phyloP scores from a whole-genome alignment of 2,329 filamentous ascomycete species.

The Scytalidium sp. region DNA sequence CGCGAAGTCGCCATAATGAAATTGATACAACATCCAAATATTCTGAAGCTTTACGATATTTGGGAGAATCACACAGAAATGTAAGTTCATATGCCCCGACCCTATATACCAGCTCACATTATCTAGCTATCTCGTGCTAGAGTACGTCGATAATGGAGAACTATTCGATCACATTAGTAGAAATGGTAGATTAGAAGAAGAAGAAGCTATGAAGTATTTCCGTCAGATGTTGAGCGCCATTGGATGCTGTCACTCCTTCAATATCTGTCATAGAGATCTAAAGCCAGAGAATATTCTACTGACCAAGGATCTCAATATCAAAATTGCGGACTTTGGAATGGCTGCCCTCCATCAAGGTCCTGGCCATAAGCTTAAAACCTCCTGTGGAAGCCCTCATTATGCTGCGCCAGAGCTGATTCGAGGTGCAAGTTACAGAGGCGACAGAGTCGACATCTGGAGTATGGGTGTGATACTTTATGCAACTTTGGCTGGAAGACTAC shows the following conservation, averaged over 20 bases:
- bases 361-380: conserved; percentile 76
- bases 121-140: conserved; percentile 83
- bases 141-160: conserved; percentile 75
- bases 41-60: conserved; percentile 91
- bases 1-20: conserved; percentile 97
- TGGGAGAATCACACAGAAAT: conserved; percentile 97
- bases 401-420: conserved; percentile 89
- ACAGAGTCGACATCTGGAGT: conserved; percentile 92
- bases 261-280: conserved; percentile 92
- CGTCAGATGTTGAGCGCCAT: conserved; percentile 91
- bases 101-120: conserved; percentile 19
- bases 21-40: conserved; percentile 89
- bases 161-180: conserved; percentile 79
- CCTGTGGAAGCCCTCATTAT: conserved; percentile 95
- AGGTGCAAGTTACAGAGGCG: conserved; percentile 74
- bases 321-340: conserved; percentile 98
- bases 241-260: conserved; percentile 89
- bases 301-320: conserved; percentile 72
- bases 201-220: conserved; percentile 80
- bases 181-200: conserved; percentile 71
- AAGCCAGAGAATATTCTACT: conserved; percentile 97
- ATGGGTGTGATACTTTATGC: conserved; percentile 87
- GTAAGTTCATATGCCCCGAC: conserved; percentile 49
- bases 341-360: conserved; percentile 82
- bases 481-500: conserved; percentile 77